These are phyloP conservation scores for Pleurozium schreberi DNA, from an alignment of 225 moss, liverwort and hornwort genomes.

Conservation along the genomic window DNA sequence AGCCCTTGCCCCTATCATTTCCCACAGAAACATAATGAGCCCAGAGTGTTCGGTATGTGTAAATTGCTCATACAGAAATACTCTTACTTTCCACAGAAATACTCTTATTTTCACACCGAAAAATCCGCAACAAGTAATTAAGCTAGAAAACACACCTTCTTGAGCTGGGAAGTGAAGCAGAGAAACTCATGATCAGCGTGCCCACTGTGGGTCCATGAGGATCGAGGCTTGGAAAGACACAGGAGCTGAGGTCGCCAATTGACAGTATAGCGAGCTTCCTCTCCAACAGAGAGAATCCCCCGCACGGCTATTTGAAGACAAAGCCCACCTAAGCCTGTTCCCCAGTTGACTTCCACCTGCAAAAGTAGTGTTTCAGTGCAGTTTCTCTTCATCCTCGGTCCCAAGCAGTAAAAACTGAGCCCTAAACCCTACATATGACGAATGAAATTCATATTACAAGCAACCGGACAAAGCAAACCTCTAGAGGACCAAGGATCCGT, in stretches of 20 bases:
- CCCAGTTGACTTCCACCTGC: slow-evolving; percentile 99
- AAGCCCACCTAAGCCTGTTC: slow-evolving; percentile 90
- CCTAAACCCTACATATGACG: not conserved
- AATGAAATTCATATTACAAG: not conserved
- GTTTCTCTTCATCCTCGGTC: not conserved
- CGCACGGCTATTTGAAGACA: slow-evolving; percentile 81
- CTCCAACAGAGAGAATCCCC: slow-evolving; percentile 71
- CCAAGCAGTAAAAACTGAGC: not conserved
- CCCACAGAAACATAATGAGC: not conserved
- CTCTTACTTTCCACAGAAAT: not conserved
- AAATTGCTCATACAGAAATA: not conserved
- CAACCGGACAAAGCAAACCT: not conserved
- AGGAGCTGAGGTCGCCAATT: slow-evolving; percentile 96
- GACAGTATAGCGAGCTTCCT: slow-evolving; percentile 92
- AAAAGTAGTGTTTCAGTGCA: not conserved
- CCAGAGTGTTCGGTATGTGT: not conserved
- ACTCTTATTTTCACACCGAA: no score
- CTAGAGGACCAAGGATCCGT: not conserved
- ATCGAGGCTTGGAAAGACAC: slow-evolving; percentile 85
- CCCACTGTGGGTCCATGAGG: slow-evolving; percentile 43
- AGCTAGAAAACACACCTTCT: slow-evolving; percentile 53
- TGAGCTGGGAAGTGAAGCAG: slow-evolving; percentile 79
- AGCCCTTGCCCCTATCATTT: slow-evolving; percentile 72
- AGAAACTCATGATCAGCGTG: slow-evolving; percentile 72
- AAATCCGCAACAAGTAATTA: not conserved